A percentile compares a stretch with the other conserved stretches of the same genome.
phyloP scores from a whole-genome alignment of 306 rosid species.

The Dalbergia cochinchinensis region DNA sequence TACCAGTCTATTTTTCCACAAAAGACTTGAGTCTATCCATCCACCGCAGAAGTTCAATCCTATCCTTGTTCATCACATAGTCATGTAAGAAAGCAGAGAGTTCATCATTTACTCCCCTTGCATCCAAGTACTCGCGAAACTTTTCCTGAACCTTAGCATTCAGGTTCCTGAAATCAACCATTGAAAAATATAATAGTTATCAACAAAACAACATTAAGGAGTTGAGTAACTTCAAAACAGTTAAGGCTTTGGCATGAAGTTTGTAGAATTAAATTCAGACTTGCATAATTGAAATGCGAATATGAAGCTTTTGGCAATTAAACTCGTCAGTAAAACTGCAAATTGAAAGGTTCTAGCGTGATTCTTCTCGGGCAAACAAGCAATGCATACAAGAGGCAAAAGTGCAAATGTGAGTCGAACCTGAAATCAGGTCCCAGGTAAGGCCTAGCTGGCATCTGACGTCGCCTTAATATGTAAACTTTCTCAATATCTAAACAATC shows the following conservation, averaged over 20 bases:
- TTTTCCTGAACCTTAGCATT: constrained; percentile 58
- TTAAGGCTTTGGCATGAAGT: background rate
- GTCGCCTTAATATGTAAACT: constrained; percentile 60
- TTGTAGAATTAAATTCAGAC: constrained; percentile 3
- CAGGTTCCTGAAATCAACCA: constrained; percentile 62
- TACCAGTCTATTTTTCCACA: constrained; percentile 61
- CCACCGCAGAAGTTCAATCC: constrained; percentile 78
- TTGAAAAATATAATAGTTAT: constrained; percentile 32
- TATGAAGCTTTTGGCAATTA: background rate
- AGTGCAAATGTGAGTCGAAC: constrained; percentile 41
- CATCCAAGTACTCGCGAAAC: constrained; percentile 64
- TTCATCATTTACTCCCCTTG: constrained; percentile 71
- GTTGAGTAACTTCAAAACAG: constrained; percentile 34
- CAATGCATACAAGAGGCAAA: background rate
- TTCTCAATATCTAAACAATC: constrained; percentile 67
- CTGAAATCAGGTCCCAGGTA: constrained; percentile 83
- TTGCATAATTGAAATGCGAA: background rate
- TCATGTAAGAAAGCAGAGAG: constrained; percentile 76
- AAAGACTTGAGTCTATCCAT: constrained; percentile 63
- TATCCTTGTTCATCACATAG: constrained; percentile 85
- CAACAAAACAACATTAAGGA: constrained; percentile 15
- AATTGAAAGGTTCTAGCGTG: background rate
- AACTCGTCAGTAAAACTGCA: constrained; percentile 1
- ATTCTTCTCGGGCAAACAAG: constrained; percentile 10
- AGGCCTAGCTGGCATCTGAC: constrained; percentile 55